phyloP scores from a whole-genome alignment of 225 moss, liverwort and hornwort species.

The Neckera pumila region DNA sequence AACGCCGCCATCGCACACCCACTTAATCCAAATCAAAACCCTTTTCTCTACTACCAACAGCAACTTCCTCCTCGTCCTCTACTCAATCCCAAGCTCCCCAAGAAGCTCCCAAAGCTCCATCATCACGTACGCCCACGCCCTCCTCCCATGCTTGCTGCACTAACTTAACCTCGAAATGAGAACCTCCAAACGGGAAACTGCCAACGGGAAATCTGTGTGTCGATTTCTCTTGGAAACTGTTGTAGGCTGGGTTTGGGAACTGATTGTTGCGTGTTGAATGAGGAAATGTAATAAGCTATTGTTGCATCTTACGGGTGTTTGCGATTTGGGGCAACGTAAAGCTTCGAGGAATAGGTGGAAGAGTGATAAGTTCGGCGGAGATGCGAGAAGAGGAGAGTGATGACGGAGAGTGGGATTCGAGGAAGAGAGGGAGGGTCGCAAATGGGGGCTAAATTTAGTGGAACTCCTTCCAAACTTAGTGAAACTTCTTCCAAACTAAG shows the following conservation, averaged over 20 bases:
- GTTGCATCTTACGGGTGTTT: not conserved
- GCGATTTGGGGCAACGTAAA: not conserved
- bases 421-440: not conserved
- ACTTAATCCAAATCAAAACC: not conserved
- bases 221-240: not conserved
- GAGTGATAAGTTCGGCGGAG: not conserved
- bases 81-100: not conserved
- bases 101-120: not conserved
- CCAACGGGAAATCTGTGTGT: not conserved
- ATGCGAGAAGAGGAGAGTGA: not conserved
- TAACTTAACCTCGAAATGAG: not conserved
- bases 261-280: too few relatives aligned
- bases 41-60: not conserved
- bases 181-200: not conserved
- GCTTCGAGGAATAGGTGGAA: not conserved
- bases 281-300: not conserved
- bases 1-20: conserved; percentile 16
- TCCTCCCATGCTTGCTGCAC: not conserved
- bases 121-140: not conserved
- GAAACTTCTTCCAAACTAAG: not conserved
- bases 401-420: not conserved
- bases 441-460: not conserved
- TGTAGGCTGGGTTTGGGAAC: too few relatives aligned
- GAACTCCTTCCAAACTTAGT: not conserved
- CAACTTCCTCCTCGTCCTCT: not conserved